Evolutionary conservation across 1,139 yeast genomes (phyloP).

Genomic region (Taphrina pruni): DNA sequence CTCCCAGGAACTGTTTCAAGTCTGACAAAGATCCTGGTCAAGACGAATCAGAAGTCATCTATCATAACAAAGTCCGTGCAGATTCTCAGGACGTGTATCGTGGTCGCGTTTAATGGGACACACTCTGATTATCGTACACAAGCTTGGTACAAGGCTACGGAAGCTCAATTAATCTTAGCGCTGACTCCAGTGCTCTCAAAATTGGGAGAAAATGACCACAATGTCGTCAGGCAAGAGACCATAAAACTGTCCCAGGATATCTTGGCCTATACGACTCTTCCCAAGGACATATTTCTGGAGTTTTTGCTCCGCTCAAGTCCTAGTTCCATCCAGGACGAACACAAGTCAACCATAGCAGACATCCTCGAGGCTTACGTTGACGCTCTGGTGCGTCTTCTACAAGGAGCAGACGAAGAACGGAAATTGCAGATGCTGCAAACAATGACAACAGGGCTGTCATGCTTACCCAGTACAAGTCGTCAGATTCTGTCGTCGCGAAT

Average conservation of each 20-base stretch:
- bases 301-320: conserved; percentile 21
- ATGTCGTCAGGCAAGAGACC: not conserved
- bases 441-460: conserved; percentile 3
- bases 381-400: conserved; percentile 10
- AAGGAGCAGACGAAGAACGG: conserved; percentile 23
- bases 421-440: conserved; percentile 26
- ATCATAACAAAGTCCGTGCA: not conserved
- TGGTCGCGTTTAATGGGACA: conserved; percentile 4
- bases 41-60: conserved; percentile 7
- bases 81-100: conserved; percentile 3
- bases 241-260: conserved; percentile 13
- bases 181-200: conserved; percentile 26
- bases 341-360: conserved; percentile 2
- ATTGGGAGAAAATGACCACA: conserved; percentile 1
- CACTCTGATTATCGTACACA: conserved; percentile 16
- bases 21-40: conserved; percentile 10
- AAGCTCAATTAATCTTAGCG: conserved; percentile 27
- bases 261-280: not conserved
- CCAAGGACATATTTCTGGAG: conserved; percentile 20
- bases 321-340: not conserved
- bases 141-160: conserved; percentile 25
- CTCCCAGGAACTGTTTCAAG: conserved; percentile 36
- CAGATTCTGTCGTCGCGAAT: conserved; percentile 7
- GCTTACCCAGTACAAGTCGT: conserved; percentile 1
- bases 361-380: conserved; percentile 18